phyloP scores from a whole-genome alignment of 139 green algal genomes.

The Pycnococcus provasolii region DNA sequence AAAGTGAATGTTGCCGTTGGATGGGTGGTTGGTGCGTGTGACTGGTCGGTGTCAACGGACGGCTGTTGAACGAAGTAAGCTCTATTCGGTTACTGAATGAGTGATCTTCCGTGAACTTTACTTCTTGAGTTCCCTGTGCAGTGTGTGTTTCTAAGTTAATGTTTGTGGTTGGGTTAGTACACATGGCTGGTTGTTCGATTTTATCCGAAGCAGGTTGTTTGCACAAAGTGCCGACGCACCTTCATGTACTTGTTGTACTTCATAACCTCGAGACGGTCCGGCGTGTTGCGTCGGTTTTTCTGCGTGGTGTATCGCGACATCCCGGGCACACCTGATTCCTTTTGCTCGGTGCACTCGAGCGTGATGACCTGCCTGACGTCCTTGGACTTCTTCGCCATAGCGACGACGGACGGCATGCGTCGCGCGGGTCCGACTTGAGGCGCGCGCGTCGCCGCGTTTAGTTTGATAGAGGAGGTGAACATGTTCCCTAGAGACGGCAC shows the following conservation, averaged over 20 bases:
- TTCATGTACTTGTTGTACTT: constrained; percentile 40
- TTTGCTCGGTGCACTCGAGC: constrained; percentile 35
- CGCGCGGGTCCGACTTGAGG: too few species aligned
- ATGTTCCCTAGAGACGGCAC: too few species aligned
- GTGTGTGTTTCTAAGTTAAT: constrained; percentile 16
- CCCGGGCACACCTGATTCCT: constrained; percentile 11
- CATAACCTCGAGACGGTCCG: constrained; percentile 32
- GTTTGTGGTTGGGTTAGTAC: too few species aligned
- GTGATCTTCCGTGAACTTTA: constrained; percentile 7
- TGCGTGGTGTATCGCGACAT: constrained; percentile 33
- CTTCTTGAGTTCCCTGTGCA: constrained; percentile 35
- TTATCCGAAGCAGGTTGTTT: too few species aligned
- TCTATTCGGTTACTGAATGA: too few species aligned
- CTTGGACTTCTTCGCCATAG: constrained; percentile 31
- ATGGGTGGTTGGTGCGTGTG: too few species aligned
- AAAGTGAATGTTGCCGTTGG: too few species aligned
- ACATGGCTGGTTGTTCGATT: too few species aligned
- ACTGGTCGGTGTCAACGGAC: too few species aligned
- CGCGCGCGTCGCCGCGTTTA: too few species aligned
- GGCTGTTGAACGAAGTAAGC: too few species aligned
- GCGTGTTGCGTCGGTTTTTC: constrained; percentile 35
- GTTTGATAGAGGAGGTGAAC: too few species aligned
- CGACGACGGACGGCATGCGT: neutral
- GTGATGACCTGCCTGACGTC: constrained; percentile 27
- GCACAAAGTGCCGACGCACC: neutral